These are phyloP conservation scores for Colletotrichum tropicale DNA, from an alignment of 2,329 filamentous ascomycete genomes.

Conservation along the genomic window DNA sequence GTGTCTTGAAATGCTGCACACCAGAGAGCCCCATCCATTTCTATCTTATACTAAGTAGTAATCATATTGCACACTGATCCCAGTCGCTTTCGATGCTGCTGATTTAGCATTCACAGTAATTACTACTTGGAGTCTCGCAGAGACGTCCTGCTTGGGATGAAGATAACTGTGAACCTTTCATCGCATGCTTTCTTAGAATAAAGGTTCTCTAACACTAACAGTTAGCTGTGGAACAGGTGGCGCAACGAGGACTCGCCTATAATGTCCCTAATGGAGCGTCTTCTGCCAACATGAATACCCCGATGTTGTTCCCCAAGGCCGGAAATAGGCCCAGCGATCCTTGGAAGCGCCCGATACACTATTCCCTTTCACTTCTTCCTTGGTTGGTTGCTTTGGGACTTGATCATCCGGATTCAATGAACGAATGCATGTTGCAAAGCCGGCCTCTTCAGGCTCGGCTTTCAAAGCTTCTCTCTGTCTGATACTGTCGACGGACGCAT, in stretches of 20 bases:
- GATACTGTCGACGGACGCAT: neutral
- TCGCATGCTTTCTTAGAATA: neutral
- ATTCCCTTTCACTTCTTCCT: neutral
- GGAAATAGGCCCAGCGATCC: neutral
- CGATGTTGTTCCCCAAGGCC: neutral
- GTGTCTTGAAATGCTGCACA: no score
- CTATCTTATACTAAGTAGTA: neutral
- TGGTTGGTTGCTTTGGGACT: neutral
- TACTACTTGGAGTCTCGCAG: neutral
- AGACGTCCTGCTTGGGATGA: neutral
- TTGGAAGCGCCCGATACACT: neutral
- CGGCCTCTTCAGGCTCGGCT: neutral
- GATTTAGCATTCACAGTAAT: neutral
- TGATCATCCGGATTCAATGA: neutral
- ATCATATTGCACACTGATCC: neutral
- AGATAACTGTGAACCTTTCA: neutral
- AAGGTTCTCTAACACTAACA: neutral
- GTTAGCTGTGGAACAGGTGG: neutral
- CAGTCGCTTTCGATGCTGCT: neutral
- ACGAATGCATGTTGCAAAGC: neutral
- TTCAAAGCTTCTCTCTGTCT: neutral
- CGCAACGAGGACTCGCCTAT: neutral
- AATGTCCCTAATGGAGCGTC: neutral
- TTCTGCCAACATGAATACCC: neutral
- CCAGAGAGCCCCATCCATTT: neutral